Base-by-base conservation (phyloP, 2,329 filamentous ascomycete species). In the Gnomoniopsis sp. region DNA sequence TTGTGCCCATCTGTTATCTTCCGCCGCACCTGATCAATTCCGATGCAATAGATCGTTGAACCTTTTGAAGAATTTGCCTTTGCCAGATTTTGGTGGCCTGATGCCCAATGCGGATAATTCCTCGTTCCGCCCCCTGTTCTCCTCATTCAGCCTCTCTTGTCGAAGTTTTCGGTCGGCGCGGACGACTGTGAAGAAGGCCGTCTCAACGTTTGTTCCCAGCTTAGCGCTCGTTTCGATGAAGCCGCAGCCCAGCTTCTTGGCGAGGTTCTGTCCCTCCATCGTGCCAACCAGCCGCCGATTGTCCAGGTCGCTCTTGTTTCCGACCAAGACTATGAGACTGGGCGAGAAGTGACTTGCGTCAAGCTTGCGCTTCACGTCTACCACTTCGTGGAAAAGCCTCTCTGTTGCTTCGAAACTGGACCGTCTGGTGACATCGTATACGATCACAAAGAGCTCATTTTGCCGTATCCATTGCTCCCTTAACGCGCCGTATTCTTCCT, bases 181-280 rank as follows among this genome's bases (percentile, higher is more conserved):
- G 30, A 61, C 57, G n/a, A 61, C 55, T 21, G 57, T 59, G 55
- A 59, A 61, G 49, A 61, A 61, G 23, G 56, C 59, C 55, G 58
- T 56, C 46, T 61, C 59, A 21, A 61, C 59, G 52, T 61, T 61
- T 19, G 55, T 61, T 38, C 59, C 55, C 41, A 54, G 53, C 59
- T 61, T 61, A 17, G 59, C 59, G 17, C 59, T 61, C 47, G 59
- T 61, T 51, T 61, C 59, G 56, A 61, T 43, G 59, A 61, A 61
- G 55, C 48, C 41, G n/a, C 59, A 61, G n/a, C 59, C 59, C 34
- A 61, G 59, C 52, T 49, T 58, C 56, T 61, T 58, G 22, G 59
- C 52, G 33, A 61, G 44, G 41, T 36, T 52, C 52, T 52, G 54
- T 15, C 56, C 59, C 43, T 61, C 59, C 41, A 50, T 58, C 43